Evolutionary conservation across 441 rosid species (phyloP), one percentile per base, ranked within the genome.

Genomic region (Kokia cookei): DNA sequence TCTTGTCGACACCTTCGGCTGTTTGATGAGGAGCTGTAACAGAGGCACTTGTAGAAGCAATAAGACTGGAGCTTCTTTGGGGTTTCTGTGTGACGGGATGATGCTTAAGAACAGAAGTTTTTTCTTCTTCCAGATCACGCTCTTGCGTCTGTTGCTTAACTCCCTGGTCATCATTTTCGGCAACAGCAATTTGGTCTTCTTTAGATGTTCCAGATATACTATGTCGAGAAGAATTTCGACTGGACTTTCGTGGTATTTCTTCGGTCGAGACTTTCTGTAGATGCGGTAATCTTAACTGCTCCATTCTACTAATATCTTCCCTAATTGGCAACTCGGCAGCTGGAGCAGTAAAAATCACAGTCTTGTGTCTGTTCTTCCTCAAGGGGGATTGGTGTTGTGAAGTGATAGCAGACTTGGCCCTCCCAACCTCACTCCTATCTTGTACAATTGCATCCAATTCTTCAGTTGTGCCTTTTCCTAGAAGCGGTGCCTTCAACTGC

Each of bases 321-420:
- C 35, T 43, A 15, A 15, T 63, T 60, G 11, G 69, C 14, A 47
- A 43, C n/a, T 68, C 43, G 47, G 43, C 61, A 24, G 45, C 68
- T 19, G 71, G 63, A 19, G 79, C 13, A 22, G 15, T 76, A n/a
- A 67, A 32, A 14, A 72, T 43, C 55, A 59, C 32, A 72, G 78
- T 73, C 50, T 48, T 76, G 45, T 78, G 66, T 58, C 83, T 77
- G 26, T 76, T 67, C 70, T 75, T 71, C 57, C 82, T 67, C 2
- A 27, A 63, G 14, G 62, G 62, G 62, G 15, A 13, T 58, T 58
- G 55, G 32, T 69, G 61, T 69, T 72, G 37, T 26, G 62, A 58
- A 58, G 62, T 12, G 11, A 26, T 14, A 14, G n/a, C 62, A 54
- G 10, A 54, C 59, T 54, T 54, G 11, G 10, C 59, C 59, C 27